Base-by-base conservation (phyloP, 345 rosid genomes). In the Tarenaya hassleriana region DNA sequence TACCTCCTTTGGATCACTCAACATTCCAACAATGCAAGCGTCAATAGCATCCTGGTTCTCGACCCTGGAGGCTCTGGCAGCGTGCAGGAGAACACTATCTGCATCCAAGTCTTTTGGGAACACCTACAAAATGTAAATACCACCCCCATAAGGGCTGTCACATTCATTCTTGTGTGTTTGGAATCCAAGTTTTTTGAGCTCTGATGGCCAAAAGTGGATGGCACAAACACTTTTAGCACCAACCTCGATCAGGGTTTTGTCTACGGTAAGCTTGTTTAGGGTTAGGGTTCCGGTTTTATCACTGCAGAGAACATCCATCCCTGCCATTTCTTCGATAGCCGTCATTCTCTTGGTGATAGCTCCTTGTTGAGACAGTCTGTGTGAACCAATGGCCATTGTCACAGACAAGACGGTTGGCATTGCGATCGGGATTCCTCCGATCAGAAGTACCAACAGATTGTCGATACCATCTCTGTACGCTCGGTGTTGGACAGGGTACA, bases 381-480 rank as follows among this genome's bases (percentile, higher is more conserved):
- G 95, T 33, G 89, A 85, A 47, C 95, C 95, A 55, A 85, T 85
- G 33, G 95, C 95, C 95, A 85, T 85, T 67, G 95, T 85, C 58
- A 85, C 95, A 1, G 95, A 82, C 34, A 85, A 74, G 34, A 85
- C 95, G 17, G 95, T 85, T 5, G 95, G 95, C 95, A 85, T 85
- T 14, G 95, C 95, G 62, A 85, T 85, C 1, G 95, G 89, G 56
- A 82, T 85, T 55, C 95, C 95, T 55, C 95, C 95, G 13, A 85
- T 85, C 69, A 85, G 73, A 34, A 82, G 89, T 51, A 85, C 95
- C 21, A 82, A 65, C 41, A 85, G 60, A 64, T 85, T 85, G 66
- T 85, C 84, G 40, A 85, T 85, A 47, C 89, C 95, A 3, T 82
- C 77, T 47, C 95, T 75, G 65, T 85, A 85, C 55, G 46, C 39